Conservation (phyloP, 345 rosid genomes). For the Moricandia moricandioides region DNA sequence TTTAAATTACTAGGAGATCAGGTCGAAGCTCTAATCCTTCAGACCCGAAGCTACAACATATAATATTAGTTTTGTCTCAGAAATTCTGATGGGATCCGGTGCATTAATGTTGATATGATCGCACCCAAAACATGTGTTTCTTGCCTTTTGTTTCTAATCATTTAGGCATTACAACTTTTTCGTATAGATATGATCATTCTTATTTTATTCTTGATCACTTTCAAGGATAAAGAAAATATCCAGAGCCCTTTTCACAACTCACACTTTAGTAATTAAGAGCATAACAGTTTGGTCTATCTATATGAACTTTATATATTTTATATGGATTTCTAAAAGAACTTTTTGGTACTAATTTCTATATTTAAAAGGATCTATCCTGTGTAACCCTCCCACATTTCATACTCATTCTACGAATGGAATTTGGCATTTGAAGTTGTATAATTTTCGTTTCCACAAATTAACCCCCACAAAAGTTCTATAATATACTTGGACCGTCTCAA, state of each 20-base stretch:
- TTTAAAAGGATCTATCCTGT: not conserved
- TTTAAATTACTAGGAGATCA: too few species aligned
- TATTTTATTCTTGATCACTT: too few species aligned
- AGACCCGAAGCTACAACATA: too few species aligned
- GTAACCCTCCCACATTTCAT: not conserved
- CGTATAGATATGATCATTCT: too few species aligned
- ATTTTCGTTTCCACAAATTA: not conserved
- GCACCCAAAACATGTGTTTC: too few species aligned
- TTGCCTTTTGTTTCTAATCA: too few species aligned
- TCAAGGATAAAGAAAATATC: too few species aligned
- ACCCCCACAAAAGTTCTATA: not conserved
- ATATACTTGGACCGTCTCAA: not conserved
- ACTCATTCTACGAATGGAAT: not conserved
- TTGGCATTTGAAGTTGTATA: constrained; percentile 4
- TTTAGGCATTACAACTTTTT: too few species aligned
- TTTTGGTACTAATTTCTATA: not conserved
- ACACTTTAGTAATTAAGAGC: not conserved
- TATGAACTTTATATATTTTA: not conserved
- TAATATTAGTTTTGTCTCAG: too few species aligned
- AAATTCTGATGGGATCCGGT: too few species aligned
- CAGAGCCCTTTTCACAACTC: not conserved
- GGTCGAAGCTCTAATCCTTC: too few species aligned
- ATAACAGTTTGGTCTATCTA: not conserved
- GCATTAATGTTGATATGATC: too few species aligned
- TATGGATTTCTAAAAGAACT: not conserved